phyloP scores from a whole-genome alignment of 345 rosid species.

The Salix dunnii region DNA sequence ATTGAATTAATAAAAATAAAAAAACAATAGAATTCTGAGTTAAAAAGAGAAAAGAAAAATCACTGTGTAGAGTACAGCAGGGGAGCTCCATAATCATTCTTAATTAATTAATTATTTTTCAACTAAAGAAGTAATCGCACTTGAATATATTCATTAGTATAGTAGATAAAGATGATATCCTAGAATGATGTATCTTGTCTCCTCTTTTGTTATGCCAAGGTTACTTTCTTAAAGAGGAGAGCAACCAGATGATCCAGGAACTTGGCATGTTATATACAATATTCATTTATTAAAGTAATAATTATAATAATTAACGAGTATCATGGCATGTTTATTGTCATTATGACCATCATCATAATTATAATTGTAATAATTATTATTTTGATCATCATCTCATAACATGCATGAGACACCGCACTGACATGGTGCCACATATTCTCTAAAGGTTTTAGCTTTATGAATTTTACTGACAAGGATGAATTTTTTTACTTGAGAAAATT shows the following conservation, averaged over 20 bases:
- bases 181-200: constrained; percentile 38
- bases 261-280: constrained; percentile 8
- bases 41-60: too few relatives aligned
- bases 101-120: too few relatives aligned
- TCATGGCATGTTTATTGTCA: not conserved
- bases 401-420: constrained; percentile 2
- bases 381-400: not conserved
- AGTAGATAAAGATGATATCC: constrained; percentile 37
- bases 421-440: not conserved
- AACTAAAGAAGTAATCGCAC: not conserved
- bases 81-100: too few relatives aligned
- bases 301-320: constrained; percentile 16
- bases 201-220: constrained; percentile 21
- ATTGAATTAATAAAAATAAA: too few relatives aligned
- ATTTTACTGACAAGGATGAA: not conserved
- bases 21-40: too few relatives aligned
- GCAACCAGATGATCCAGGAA: too few relatives aligned
- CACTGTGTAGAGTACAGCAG: too few relatives aligned
- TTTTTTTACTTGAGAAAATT: too few relatives aligned
- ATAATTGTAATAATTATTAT: not conserved
- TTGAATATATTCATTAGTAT: not conserved
- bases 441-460: not conserved
- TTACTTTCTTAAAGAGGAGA: constrained; percentile 16
- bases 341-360: constrained; percentile 1
- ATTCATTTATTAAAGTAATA: constrained; percentile 3